Percentiles rank a stretch among this genome's conserved stretches.
These are phyloP conservation scores for Fabrea salina DNA, from an alignment of 169 alveolate genomes.

Conservation along the genomic window DNA sequence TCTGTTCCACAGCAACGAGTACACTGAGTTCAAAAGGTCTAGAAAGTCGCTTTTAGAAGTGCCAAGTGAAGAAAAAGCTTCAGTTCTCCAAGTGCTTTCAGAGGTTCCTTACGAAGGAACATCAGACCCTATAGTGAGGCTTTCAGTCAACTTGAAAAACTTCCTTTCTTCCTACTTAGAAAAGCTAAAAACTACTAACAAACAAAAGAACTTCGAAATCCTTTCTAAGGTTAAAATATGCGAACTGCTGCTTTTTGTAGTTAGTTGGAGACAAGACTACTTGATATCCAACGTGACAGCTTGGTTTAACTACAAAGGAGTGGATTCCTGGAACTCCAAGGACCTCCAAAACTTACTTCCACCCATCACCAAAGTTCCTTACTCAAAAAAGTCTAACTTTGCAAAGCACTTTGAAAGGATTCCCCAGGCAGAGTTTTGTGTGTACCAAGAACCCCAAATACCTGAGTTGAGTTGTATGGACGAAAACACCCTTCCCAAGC, in stretches of 20 bases:
- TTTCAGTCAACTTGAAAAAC: not conserved
- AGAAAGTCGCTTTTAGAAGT: too few species aligned
- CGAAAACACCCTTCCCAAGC: not conserved
- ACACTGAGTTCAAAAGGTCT: too few species aligned
- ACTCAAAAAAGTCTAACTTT: too few species aligned
- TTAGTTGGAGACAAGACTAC: conserved; percentile 18
- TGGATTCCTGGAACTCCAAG: too few species aligned
- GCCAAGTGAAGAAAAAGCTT: too few species aligned
- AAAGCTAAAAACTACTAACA: too few species aligned
- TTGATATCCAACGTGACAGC: not conserved
- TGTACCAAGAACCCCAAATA: not conserved
- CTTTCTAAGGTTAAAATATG: not conserved
- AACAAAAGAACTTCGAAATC: too few species aligned
- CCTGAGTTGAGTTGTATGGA: not conserved
- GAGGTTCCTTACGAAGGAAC: not conserved
- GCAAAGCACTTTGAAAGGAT: not conserved
- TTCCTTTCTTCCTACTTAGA: too few species aligned
- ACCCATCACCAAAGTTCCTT: too few species aligned
- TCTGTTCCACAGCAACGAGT: not conserved
- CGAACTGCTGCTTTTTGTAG: not conserved
- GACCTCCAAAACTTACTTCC: too few species aligned
- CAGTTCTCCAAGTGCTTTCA: too few species aligned
- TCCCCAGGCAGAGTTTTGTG: not conserved
- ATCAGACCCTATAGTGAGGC: not conserved
- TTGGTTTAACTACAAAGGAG: too few species aligned